Evolutionary conservation across 2,329 filamentous ascomycete species (phyloP), one percentile per base, ranked within the genome.

Genomic region (Rhynchosporium secalis): DNA sequence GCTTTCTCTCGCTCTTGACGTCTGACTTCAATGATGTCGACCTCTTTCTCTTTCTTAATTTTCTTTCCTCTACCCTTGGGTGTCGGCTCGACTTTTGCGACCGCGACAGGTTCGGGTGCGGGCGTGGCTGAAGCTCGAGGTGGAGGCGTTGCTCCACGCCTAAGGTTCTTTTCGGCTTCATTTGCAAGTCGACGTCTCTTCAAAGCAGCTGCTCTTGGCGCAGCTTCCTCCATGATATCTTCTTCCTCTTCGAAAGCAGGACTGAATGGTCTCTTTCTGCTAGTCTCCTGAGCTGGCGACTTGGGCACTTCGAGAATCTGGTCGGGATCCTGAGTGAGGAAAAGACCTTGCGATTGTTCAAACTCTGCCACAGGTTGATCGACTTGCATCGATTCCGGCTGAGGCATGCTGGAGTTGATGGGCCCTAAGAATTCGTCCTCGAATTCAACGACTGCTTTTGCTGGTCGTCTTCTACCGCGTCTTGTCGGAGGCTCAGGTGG

Each of bases 161-260:
- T 71, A 36, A 76, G 72, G 7, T 78, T 68, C 2, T 81, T 78
- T 38, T 81, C 78, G 66, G 81, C 76, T 49, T 83, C 81, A 56
- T 81, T 81, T 64, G 85, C 87, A 26, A 91, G 80, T 31, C 88
- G 86, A 28, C 89, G 87, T n/a, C 87, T 86, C 74, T 96, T 98
- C 72, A 92, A 84, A 4, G 86, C 86, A 33, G 89, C 86, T 3
- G 90, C 87, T 0, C 88, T 91, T 0, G 92, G 90, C 1, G 93
- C 86, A 60, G 96, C 83, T 28, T 83, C 81, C 13, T 92, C 86
- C 74, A 94, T 84, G 8, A 89, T 76, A 49, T 89, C 83, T 62
- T 69, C 64, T 45, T 69, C 64, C 45, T 69, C 70, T 61, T 68
- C 66, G 28, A 63, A 51, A 15, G 78, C 66, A 4, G 77, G 75